Base-by-base conservation (phyloP, 2,329 filamentous ascomycete genomes). In the Paradendryphiella salina region DNA sequence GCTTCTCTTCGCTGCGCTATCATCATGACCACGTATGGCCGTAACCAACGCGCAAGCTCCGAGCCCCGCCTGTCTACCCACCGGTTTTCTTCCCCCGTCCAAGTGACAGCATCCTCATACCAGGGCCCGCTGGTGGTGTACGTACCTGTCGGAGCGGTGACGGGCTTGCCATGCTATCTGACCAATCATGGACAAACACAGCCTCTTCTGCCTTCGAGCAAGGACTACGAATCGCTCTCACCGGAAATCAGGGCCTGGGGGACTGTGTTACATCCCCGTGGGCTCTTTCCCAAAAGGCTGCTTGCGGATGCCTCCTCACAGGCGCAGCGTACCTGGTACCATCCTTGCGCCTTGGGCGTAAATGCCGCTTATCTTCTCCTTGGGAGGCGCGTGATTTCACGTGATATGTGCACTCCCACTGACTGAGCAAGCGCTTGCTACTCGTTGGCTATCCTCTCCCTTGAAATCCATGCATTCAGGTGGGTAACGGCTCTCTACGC, bases 221-320 rank as follows among this genome's bases (percentile, higher is more conserved):
- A 37, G 50, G 49, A 51, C 50, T 57, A 45, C 47, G 51, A 58
- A 55, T 43, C 36, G 52, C 43, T 52, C 56, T 65, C 57, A 65
- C 63, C 66, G 66, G 63, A 65, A 39, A 53, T 39, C 49, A 56
- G 50, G 54, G 51, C 51, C 40, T 46, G 49, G 38, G 32, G 23
- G 50, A 53, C 37, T 62, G 65, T 67, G 63, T 59, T 44, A 70
- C 66, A 54, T 42, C 23, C 45, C 36, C 44, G 42, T 53, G 45
- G 54, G 39, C 36, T 44, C 42, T 38, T 31, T 32, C 42, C 53
- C 54, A 62, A 52, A 50, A 54, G 57, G 57, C 26, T 57, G 48
- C 46, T 53, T 46, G 46, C 62, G 57, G 50, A 46, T 56, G 52
- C 54, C 54, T 59, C 39, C 31, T 46, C 53, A 50, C 50, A 54